Evolutionary conservation across 768 basidiomycete species (phyloP).

Genomic region (Ramaria sp.): DNA sequence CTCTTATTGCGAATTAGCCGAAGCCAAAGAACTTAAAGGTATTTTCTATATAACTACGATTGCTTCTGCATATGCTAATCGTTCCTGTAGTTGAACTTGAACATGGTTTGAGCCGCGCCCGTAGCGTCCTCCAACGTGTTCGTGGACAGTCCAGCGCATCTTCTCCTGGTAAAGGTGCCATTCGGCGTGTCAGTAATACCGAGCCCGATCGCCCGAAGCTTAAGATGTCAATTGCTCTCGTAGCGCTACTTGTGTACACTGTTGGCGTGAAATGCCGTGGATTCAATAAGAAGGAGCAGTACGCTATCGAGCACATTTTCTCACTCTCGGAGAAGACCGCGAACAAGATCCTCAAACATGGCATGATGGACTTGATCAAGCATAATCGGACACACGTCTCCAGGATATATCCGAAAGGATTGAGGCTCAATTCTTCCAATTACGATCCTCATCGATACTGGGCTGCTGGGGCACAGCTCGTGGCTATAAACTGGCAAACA

Average conservation of each 20-base stretch:
- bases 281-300: slow-evolving; percentile 75
- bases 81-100: slow-evolving; percentile 5
- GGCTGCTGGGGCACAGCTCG: slow-evolving; percentile 81
- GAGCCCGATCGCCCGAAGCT: slow-evolving; percentile 14
- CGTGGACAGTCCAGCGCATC: slow-evolving; percentile 5
- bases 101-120: slow-evolving; percentile 6
- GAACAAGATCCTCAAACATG: slow-evolving; percentile 61
- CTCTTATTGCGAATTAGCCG: background rate
- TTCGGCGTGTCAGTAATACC: background rate
- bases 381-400: slow-evolving; percentile 80
- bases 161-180: background rate
- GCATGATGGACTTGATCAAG: slow-evolving; percentile 65
- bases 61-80: background rate
- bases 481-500: slow-evolving; percentile 97
- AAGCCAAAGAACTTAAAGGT: slow-evolving; percentile 7
- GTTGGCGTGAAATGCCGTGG: slow-evolving; percentile 92
- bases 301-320: slow-evolving; percentile 84
- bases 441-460: slow-evolving; percentile 85
- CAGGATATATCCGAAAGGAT: slow-evolving; percentile 79
- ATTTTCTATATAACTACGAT: too few species aligned
- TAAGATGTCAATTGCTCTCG: slow-evolving; percentile 68
- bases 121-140: slow-evolving; percentile 9
- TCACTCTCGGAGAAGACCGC: slow-evolving; percentile 81
- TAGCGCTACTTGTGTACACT: slow-evolving; percentile 80
- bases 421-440: slow-evolving; percentile 72